Evolutionary conservation across 2,329 filamentous ascomycete species (phyloP).

Genomic region (Talaromyces marneffei): DNA sequence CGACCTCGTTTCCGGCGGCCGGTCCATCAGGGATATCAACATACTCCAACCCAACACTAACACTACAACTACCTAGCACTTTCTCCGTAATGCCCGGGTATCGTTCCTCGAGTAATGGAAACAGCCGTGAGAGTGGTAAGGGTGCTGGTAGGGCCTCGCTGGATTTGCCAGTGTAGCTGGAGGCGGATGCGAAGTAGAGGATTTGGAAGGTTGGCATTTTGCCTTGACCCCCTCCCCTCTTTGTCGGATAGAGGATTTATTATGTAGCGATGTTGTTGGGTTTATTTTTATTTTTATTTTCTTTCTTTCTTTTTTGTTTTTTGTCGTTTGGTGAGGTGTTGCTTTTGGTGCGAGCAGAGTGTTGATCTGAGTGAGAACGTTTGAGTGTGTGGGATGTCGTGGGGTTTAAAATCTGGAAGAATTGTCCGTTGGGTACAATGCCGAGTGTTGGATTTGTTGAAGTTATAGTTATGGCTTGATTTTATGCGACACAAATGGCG

Average conservation of each 20-base stretch:
- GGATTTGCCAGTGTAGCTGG: slow-evolving; percentile 35
- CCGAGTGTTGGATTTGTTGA: not conserved
- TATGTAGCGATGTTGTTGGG: no score
- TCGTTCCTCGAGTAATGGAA: slow-evolving; percentile 32
- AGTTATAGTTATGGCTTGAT: not conserved
- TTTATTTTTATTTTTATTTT: not conserved
- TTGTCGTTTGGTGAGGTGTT: not conserved
- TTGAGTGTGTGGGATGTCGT: not conserved
- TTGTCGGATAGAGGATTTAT: not conserved
- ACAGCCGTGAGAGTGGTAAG: slow-evolving; percentile 33
- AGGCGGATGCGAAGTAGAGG: slow-evolving; percentile 43
- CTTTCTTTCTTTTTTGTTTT: not conserved
- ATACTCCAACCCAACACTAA: slow-evolving; percentile 42
- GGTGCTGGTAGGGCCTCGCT: slow-evolving; percentile 39
- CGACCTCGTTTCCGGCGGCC: slow-evolving; percentile 15
- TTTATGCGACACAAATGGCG: not conserved
- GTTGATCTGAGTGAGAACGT: not conserved
- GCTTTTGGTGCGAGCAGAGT: not conserved
- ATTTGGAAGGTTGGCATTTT: slow-evolving; percentile 33
- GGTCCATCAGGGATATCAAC: slow-evolving; percentile 31
- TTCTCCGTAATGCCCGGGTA: slow-evolving; percentile 39
- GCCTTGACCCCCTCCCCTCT: not conserved
- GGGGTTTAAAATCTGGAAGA: not conserved
- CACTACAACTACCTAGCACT: slow-evolving; percentile 35
- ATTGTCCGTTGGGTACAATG: not conserved